phyloP scores from a whole-genome alignment of 2,329 filamentous ascomycete species.

The Diaporthe citrichinensis region DNA sequence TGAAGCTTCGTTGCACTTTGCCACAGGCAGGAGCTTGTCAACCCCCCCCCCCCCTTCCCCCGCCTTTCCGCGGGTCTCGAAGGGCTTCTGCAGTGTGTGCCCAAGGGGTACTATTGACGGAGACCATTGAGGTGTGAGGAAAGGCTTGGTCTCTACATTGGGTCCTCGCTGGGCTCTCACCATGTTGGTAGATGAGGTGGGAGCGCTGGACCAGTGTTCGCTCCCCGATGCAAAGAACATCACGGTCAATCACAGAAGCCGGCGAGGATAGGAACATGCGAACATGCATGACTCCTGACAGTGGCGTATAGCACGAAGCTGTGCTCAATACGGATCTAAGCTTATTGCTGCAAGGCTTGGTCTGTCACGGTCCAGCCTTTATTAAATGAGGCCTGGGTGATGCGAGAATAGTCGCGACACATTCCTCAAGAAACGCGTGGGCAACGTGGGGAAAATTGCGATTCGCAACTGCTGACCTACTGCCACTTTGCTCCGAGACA shows the following conservation, averaged over 20 bases:
- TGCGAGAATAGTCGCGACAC: neutral
- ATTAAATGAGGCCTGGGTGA: neutral
- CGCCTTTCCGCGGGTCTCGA: too few relatives aligned
- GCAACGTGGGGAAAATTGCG: neutral
- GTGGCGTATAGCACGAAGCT: neutral
- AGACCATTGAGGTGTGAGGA: neutral
- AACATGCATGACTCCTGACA: neutral
- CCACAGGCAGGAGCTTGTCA: too few relatives aligned
- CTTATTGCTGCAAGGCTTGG: neutral
- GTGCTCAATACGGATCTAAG: neutral
- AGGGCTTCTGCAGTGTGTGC: neutral
- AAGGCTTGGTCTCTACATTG: neutral
- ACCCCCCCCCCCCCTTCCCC: too few relatives aligned
- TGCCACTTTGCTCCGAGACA: neutral
- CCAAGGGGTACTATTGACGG: neutral
- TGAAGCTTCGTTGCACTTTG: neutral
- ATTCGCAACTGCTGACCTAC: neutral
- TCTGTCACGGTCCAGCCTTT: neutral
- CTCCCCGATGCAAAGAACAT: neutral
- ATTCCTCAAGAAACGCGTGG: neutral
- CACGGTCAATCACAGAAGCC: too few relatives aligned
- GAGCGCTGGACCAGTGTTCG: neutral
- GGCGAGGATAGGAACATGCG: neutral
- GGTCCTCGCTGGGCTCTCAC: neutral
- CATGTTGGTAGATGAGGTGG: neutral